Percentiles rank a stretch among this genome's conserved stretches.
Evolutionary conservation across 192 early-diverging fungal species (phyloP).

Genomic region (Mycoemilia scoparia): DNA sequence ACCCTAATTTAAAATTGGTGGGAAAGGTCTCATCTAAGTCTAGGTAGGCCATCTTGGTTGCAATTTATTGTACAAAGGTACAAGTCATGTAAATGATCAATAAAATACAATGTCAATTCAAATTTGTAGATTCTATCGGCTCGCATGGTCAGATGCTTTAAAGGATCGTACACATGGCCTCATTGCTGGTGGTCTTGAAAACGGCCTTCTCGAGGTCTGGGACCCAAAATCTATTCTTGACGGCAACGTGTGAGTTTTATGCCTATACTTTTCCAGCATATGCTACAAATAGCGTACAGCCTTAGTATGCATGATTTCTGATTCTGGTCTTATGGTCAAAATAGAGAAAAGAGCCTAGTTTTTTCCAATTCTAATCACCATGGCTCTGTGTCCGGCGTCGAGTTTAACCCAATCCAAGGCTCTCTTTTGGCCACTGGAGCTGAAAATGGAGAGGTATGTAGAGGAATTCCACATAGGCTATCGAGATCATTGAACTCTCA

Average conservation of each 20-base stretch:
- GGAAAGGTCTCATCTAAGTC: conserved; percentile 17
- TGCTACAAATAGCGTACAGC: not conserved
- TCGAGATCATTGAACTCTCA: no score
- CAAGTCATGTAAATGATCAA: no score
- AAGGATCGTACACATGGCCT: conserved; percentile 33
- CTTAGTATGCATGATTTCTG: not conserved
- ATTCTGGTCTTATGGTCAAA: conserved; percentile 3
- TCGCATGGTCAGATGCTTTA: conserved; percentile 48
- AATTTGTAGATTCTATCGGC: conserved; percentile 61
- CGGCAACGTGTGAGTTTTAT: conserved; percentile 30
- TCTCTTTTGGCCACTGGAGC: conserved; percentile 81
- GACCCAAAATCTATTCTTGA: conserved; percentile 55
- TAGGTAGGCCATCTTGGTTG: conserved; percentile 1
- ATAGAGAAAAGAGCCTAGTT: conserved; percentile 39
- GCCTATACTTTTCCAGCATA: not conserved
- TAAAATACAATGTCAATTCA: not conserved
- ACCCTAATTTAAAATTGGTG: conserved; percentile 1
- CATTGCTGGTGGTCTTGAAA: conserved; percentile 87
- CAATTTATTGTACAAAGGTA: not conserved
- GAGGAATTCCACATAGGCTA: no score
- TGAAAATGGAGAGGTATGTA: conserved; percentile 75
- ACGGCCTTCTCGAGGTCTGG: conserved; percentile 81
- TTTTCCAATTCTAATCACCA: conserved; percentile 56
- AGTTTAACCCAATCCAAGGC: conserved; percentile 74
- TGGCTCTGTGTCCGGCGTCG: conserved; percentile 77